Evolutionary conservation across 441 rosid species (phyloP).

Genomic region (Jatropha podagrica): DNA sequence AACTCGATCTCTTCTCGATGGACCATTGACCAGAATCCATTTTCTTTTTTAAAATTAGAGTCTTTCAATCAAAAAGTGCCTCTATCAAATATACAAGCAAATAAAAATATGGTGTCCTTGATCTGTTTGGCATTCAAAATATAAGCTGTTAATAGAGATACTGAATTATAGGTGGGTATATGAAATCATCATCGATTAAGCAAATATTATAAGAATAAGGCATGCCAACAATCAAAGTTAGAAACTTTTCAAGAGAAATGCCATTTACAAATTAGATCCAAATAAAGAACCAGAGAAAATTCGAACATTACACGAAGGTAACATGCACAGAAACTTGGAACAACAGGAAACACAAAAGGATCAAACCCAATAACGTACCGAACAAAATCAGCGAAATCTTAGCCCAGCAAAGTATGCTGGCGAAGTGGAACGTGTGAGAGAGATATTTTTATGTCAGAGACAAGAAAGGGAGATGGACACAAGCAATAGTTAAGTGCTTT

Average conservation of each 20-base stretch:
- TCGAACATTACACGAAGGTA: background rate
- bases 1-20: constrained; percentile 59
- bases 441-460: background rate
- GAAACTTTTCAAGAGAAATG: background rate
- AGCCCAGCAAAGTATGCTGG: background rate
- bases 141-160: background rate
- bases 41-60: constrained; percentile 7
- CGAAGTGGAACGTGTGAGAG: constrained; percentile 6
- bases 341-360: background rate
- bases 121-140: background rate
- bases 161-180: background rate
- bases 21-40: constrained; percentile 71
- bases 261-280: constrained; percentile 5
- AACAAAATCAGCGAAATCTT: background rate
- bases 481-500: background rate
- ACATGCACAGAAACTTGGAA: background rate
- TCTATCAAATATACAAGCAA: background rate
- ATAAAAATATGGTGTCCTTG: background rate
- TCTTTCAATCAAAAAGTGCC: background rate
- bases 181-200: background rate
- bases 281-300: background rate
- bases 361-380: constrained; percentile 2
- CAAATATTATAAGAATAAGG: background rate
- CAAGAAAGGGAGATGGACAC: background rate
- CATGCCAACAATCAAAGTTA: background rate